Base-by-base conservation (phyloP, 2,329 filamentous ascomycete genomes). In the Aspergillus candidus region DNA sequence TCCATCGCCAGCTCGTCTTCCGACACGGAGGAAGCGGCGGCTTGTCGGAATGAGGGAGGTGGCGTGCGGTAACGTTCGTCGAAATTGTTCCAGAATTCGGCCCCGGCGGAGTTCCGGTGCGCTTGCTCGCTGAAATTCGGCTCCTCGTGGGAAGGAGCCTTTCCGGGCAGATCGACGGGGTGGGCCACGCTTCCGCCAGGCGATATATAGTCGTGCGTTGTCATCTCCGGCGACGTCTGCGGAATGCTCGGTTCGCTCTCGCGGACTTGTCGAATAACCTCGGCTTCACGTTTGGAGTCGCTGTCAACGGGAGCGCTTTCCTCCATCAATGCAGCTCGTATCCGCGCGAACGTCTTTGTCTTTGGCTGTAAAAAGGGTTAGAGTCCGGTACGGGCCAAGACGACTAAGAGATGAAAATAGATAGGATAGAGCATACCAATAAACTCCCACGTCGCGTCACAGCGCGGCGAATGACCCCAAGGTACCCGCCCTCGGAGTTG, bases 221-320 rank as follows among this genome's bases (percentile, higher is more conserved):
- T 43, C 13, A 62, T 39, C 1, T 52, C 55, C 38, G 75, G 61
- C 10, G 67, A 65, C 53, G 43, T 71, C 58, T 55, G 63, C 63
- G 46, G 64, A 11, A 82, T 69, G 38, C 82, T 80, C 50, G 83
- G 77, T 58, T 96, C 90, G 56, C 84, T 91, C 65, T 97, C 93
- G 34, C 89, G 85, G 22, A 97, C 90, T 67, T 96, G 93, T 40
- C 88, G 86, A 50, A 98, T 88, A 4, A 97, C 93, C 67, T 97
- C 91, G 32, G 91, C 89, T 72, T 98, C 93, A 32, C 89, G 84
- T 41, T 86, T 83, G 45, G 88, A 82, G 65, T 98, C 93, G 34
- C 85, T 84, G 57, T 98, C 93, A 8, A 94, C 75, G 0, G 93
- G 93, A 0, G 89, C 82, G 12, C 80, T 79, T 69, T 98, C 93